A percentile compares a stretch with the other conserved stretches of the same genome.
These are phyloP conservation scores for Cladosporium cucumerinum DNA, from an alignment of 2,329 filamentous ascomycete genomes.

Conservation along the genomic window DNA sequence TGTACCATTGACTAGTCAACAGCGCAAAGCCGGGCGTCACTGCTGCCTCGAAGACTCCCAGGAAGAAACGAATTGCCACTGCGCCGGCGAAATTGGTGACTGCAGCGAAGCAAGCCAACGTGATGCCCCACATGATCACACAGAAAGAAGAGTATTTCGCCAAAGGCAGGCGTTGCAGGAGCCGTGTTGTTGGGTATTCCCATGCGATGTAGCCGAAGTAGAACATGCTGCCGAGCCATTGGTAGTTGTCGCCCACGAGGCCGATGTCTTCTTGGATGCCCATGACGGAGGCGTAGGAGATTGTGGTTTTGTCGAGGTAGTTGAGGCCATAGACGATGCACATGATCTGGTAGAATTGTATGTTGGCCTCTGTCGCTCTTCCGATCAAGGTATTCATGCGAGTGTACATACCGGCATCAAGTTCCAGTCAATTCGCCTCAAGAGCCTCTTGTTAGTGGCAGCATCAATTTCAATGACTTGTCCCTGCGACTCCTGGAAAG, in stretches of 20 bases:
- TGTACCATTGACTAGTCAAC: slow-evolving; percentile 70
- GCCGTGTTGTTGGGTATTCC: slow-evolving; percentile 64
- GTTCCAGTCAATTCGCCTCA: slow-evolving; percentile 61
- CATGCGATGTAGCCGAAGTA: slow-evolving; percentile 56
- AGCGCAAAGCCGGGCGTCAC: slow-evolving; percentile 68
- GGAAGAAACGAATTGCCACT: slow-evolving; percentile 63
- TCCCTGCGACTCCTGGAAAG: slow-evolving; percentile 49
- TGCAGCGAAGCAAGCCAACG: slow-evolving; percentile 61
- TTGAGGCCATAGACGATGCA: slow-evolving; percentile 58
- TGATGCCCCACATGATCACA: slow-evolving; percentile 61
- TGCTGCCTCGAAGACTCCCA: slow-evolving; percentile 65
- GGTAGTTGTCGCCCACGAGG: slow-evolving; percentile 50
- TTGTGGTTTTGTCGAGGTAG: slow-evolving; percentile 58
- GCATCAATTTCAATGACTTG: slow-evolving; percentile 54
- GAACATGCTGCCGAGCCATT: slow-evolving; percentile 50
- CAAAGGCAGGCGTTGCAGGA: slow-evolving; percentile 62
- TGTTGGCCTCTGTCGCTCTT: not conserved
- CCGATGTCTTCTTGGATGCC: slow-evolving; percentile 46
- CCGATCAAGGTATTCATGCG: not conserved
- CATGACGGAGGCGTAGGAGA: slow-evolving; percentile 53
- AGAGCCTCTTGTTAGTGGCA: slow-evolving; percentile 55
- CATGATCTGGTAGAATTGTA: slow-evolving; percentile 43
- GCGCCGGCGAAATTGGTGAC: slow-evolving; percentile 59
- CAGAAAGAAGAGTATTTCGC: slow-evolving; percentile 65
- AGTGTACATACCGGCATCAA: slow-evolving; percentile 49